A percentile compares a stretch with the other conserved stretches of the same genome.
phyloP scores from a whole-genome alignment of 805 yeast species.

The Metschnikowia santaceciliae region DNA sequence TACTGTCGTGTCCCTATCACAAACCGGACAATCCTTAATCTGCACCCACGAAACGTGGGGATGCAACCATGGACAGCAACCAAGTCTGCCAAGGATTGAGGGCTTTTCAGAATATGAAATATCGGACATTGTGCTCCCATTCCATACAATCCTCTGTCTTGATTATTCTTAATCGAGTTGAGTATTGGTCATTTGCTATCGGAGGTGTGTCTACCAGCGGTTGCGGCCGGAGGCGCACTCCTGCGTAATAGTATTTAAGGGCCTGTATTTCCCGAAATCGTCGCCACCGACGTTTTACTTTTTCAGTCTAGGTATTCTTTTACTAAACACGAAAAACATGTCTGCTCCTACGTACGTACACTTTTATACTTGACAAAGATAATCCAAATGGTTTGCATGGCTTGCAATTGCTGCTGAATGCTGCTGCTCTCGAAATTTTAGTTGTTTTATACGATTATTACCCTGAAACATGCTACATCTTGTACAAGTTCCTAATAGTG shows the following conservation, averaged over 20 bases:
- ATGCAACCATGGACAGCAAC: background rate
- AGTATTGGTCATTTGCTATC: background rate
- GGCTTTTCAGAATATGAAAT: background rate
- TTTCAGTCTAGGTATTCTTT: slow-evolving; percentile 6
- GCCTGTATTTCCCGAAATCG: slow-evolving; percentile 12
- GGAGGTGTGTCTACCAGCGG: slow-evolving; percentile 4
- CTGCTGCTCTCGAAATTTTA: no score
- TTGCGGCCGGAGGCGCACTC: slow-evolving; percentile 8
- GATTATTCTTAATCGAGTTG: background rate
- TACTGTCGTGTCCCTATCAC: slow-evolving; percentile 1
- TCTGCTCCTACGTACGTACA: slow-evolving; percentile 43
- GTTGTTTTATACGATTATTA: background rate
- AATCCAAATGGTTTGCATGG: background rate
- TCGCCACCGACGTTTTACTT: slow-evolving; percentile 4
- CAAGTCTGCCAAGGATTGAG: background rate
- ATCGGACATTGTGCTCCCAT: background rate
- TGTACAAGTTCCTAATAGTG: background rate
- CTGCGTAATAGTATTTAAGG: slow-evolving; percentile 15
- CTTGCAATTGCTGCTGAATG: background rate
- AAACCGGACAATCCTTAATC: background rate
- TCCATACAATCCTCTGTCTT: background rate
- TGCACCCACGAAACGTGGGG: slow-evolving; percentile 1
- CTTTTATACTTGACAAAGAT: background rate
- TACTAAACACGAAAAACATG: slow-evolving; percentile 20
- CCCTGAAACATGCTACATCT: background rate